These are phyloP conservation scores for Panus rudis DNA, from an alignment of 768 basidiomycete species.

Conservation along the genomic window DNA sequence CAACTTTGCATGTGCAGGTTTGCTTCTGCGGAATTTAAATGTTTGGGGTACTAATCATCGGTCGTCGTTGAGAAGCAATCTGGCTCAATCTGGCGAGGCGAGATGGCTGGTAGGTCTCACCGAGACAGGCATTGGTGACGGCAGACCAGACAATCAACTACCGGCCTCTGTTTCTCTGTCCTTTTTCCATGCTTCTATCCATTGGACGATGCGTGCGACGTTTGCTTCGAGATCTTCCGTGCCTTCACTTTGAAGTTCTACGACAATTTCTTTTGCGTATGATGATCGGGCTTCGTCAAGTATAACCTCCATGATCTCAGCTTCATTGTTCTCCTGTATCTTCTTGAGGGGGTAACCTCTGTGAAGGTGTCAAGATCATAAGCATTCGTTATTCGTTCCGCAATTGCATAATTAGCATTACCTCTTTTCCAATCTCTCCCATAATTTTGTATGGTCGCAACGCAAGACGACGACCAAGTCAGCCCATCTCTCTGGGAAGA, in stretches of 20 bases:
- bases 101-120: too few species aligned
- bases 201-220: constrained; percentile 78
- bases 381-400: neutral
- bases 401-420: constrained; percentile 20
- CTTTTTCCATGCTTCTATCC: constrained; percentile 73
- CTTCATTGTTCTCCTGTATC: constrained; percentile 97
- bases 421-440: constrained; percentile 90
- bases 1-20: too few species aligned
- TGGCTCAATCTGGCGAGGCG: too few species aligned
- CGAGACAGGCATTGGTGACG: too few species aligned
- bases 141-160: too few species aligned
- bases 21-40: too few species aligned
- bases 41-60: too few species aligned
- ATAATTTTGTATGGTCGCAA: constrained; percentile 81
- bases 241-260: constrained; percentile 73
- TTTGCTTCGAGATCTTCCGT: constrained; percentile 82
- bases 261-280: constrained; percentile 37
- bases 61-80: too few species aligned
- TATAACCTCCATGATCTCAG: constrained; percentile 97
- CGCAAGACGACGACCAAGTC: constrained; percentile 91
- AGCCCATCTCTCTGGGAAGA: constrained; percentile 94
- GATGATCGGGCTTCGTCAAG: neutral
- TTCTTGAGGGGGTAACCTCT: constrained; percentile 88
- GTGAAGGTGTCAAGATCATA: constrained; percentile 1
- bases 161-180: constrained; percentile 17